phyloP scores from a whole-genome alignment of 345 rosid genomes.

The Bruguiera sexangula region DNA sequence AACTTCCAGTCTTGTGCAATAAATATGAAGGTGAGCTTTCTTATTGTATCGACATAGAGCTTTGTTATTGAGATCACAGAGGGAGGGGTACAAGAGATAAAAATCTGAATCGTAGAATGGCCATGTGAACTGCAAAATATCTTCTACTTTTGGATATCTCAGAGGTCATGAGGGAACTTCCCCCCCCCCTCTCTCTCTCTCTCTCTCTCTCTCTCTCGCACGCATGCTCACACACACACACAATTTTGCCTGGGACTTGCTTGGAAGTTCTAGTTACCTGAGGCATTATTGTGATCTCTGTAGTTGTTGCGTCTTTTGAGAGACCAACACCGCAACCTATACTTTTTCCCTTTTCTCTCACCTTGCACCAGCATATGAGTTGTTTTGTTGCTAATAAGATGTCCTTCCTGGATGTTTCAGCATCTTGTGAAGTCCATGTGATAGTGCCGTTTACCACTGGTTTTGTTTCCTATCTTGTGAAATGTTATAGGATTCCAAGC shows the following conservation, averaged over 20 bases:
- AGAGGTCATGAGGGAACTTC: not conserved
- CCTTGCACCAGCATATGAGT: no score
- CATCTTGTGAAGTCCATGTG: not conserved
- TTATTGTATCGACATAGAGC: conserved; percentile 1
- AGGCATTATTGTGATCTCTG: not conserved
- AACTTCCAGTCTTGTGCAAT: conserved; percentile 34
- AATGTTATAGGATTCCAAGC: not conserved
- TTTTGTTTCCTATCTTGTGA: not conserved
- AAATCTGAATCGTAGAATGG: conserved; percentile 1
- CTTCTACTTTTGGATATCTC: no score
- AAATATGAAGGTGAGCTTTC: conserved; percentile 58
- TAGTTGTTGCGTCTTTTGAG: not conserved
- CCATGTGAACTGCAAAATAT: conserved; percentile 1
- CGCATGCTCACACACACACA: no score
- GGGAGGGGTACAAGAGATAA: not conserved
- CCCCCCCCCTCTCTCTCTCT: not conserved
- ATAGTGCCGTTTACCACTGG: not conserved
- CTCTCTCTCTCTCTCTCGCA: not conserved
- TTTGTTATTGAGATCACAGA: not conserved
- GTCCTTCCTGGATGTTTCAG: no score
- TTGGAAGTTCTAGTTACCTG: no score
- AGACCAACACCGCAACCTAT: no score
- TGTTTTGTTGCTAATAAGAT: not conserved
- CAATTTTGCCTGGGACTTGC: no score
- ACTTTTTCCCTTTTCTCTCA: no score